These are phyloP conservation scores for Cucumis cinereus DNA, from an alignment of 306 rosid genomes.

Conservation along the genomic window DNA sequence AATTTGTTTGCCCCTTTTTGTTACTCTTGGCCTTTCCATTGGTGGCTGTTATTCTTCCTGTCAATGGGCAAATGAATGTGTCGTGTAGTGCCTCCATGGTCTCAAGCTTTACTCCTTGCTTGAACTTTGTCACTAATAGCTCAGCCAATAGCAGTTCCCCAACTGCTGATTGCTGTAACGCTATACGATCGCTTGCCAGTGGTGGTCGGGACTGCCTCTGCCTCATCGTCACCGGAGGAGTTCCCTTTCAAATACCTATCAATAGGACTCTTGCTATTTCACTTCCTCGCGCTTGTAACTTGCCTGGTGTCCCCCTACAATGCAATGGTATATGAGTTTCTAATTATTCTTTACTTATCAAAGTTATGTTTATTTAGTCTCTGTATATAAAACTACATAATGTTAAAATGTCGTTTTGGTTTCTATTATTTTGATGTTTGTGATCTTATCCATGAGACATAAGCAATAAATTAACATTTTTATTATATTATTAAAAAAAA, in stretches of 20 bases:
- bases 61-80: conserved; percentile 26
- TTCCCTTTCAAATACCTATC: conserved; percentile 49
- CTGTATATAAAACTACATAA: no score
- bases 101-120: conserved; percentile 44
- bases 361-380: no score
- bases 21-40: background rate
- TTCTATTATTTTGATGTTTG: no score
- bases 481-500: no score
- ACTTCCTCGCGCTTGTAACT: conserved; percentile 81
- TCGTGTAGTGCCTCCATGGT: conserved; percentile 43
- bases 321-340: conserved; percentile 21
- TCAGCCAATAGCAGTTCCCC: conserved; percentile 50
- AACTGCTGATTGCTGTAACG: conserved; percentile 40
- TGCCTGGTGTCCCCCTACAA: conserved; percentile 58
- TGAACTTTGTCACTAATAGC: conserved; percentile 45
- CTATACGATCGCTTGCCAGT: conserved; percentile 36
- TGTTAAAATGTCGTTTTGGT: no score
- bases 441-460: no score
- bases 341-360: no score
- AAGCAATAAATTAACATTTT: no score
- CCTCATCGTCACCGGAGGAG: conserved; percentile 35
- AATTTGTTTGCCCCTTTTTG: background rate
- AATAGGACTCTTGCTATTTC: conserved; percentile 58
- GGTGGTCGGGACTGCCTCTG: conserved; percentile 52
- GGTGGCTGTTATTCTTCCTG: conserved; percentile 20